Base-by-base conservation (phyloP, 2,329 filamentous ascomycete species). In the Anthostomella pinea region DNA sequence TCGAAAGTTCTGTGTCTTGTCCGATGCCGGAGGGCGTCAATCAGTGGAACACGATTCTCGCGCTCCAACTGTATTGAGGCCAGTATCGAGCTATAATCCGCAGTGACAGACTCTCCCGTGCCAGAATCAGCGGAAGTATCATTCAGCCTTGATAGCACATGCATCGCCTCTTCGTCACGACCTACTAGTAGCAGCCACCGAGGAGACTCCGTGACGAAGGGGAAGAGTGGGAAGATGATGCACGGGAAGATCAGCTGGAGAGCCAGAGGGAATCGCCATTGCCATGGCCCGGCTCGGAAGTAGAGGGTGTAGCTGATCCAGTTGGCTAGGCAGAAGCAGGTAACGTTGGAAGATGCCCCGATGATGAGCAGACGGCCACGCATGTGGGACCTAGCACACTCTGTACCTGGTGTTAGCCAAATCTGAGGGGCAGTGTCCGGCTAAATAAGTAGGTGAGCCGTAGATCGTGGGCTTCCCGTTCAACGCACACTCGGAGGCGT, bases 61-160 rank as follows among this genome's bases (percentile, higher is more conserved):
- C 60, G 51, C 49, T 66, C 64, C 22, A 60, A 44, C 5, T 56
- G 49, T 8, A 67, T 59, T 3, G 63, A 56, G 0, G 53, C 48
- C 26, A 55, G 56, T 33, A 67, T 68, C 3, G 60, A 64, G 5
- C 58, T 53, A 28, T 58, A 64, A 33, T 67, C 61, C 3, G 52
- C 48, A 2, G 45, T 51, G 2, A 66, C 60, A 0, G 48, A 38
- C 1, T 48, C 39, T 24, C 61, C 53, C 3, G 57, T 40, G 2
- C 53, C 45, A 3, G 41, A 24, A 6, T 37, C 30, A 18, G 29
- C 33, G n/a, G 5, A 19, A 10, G 29, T 27, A 24, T 41, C 41
- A 62, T 13, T 71, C 69, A 77, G 78, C 42, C 72, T 73, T 6
- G 72, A 68, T 39, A 86, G 67, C 4, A 76, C 70, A 5, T 67